phyloP scores from a whole-genome alignment of 345 rosid genomes.

The Microthlaspi erraticum region DNA sequence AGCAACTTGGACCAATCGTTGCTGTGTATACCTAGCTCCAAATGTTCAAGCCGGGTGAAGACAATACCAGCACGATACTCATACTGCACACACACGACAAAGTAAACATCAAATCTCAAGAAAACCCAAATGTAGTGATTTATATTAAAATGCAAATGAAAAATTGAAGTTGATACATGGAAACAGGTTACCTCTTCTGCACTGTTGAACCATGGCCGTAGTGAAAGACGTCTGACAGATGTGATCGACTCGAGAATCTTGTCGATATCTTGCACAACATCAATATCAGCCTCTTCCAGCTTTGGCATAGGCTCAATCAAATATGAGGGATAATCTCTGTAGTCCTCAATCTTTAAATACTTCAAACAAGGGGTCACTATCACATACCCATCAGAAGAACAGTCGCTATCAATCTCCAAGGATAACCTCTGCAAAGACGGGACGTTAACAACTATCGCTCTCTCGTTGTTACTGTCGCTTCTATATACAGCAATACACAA shows the following conservation, averaged over 20 bases:
- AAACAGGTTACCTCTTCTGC: background rate
- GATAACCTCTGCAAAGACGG: background rate
- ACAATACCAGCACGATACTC: background rate
- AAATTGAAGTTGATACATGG: background rate
- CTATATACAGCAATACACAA: too few species aligned
- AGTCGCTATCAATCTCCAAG: background rate
- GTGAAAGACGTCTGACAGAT: background rate
- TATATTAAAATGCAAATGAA: background rate
- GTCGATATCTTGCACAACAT: background rate
- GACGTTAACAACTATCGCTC: background rate
- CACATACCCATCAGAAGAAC: background rate
- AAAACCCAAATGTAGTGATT: too few species aligned
- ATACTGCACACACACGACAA: background rate
- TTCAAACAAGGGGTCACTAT: background rate
- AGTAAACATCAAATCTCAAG: background rate
- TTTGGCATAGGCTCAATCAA: background rate
- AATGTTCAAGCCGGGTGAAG: background rate
- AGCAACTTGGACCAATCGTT: background rate
- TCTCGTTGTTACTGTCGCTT: too few species aligned
- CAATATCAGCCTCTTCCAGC: background rate
- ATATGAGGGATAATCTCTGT: background rate
- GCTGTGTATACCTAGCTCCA: background rate
- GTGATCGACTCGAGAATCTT: background rate
- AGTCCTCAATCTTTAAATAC: background rate
- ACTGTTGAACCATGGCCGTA: background rate